Evolutionary conservation across 2,329 filamentous ascomycete species (phyloP).

Genomic region (Helotiales sp.): DNA sequence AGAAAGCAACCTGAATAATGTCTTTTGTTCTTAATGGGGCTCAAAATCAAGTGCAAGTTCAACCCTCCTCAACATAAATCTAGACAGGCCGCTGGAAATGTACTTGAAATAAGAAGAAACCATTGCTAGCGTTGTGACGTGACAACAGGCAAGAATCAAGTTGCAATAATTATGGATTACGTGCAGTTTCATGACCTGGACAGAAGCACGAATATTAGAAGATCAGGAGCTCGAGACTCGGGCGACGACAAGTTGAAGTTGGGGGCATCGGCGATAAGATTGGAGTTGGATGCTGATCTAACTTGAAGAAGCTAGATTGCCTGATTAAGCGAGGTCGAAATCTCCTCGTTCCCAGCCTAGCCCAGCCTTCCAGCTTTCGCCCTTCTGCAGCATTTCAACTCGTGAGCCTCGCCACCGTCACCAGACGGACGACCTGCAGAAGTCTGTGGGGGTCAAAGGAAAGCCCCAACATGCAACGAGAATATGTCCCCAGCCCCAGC

Average conservation of each 20-base stretch:
- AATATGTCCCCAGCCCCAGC: not conserved
- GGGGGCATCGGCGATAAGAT: not conserved
- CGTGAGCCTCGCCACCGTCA: not conserved
- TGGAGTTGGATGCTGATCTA: not conserved
- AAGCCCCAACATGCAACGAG: not conserved
- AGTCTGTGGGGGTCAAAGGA: not conserved
- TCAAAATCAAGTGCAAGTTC: too few species aligned
- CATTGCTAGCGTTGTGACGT: too few species aligned
- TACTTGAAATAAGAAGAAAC: too few species aligned
- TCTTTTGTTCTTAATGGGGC: too few species aligned
- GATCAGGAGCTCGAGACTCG: not conserved
- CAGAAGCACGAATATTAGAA: not conserved
- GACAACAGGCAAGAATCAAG: too few species aligned
- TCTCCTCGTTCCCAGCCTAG: too few species aligned
- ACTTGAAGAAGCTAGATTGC: not conserved
- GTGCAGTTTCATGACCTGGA: too few species aligned
- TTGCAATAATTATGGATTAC: too few species aligned
- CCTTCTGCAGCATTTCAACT: not conserved
- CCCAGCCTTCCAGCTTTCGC: not conserved
- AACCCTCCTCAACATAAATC: too few species aligned
- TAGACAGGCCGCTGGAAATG: too few species aligned
- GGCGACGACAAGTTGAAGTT: not conserved
- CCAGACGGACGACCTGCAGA: not conserved
- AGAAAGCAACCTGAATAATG: too few species aligned
- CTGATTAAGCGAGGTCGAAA: not conserved